Conservation (phyloP, 257 asterid species). For the Gynochthodes officinalis region DNA sequence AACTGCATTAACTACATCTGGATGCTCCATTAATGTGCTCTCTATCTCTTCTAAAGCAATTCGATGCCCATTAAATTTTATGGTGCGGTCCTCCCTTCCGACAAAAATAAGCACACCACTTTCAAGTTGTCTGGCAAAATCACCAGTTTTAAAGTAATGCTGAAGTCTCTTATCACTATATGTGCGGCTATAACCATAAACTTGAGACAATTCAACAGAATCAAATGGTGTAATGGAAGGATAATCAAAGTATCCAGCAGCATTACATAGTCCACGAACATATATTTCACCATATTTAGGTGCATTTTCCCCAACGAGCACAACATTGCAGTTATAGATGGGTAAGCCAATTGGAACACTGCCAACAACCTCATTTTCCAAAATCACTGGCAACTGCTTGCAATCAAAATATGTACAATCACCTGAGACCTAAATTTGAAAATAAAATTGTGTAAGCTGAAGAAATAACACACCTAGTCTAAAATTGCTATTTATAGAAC, state of each 20-base stretch:
- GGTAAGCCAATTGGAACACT: constrained; percentile 83
- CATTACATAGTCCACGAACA: constrained; percentile 75
- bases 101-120: constrained; percentile 77
- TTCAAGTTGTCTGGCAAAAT: constrained; percentile 71
- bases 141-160: constrained; percentile 73
- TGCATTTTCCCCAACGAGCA: constrained; percentile 66
- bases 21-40: constrained; percentile 56
- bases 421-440: constrained; percentile 68
- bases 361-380: constrained; percentile 48
- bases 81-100: constrained; percentile 81
- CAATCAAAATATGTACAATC: constrained; percentile 96
- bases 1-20: constrained; percentile 72
- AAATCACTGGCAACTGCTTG: constrained; percentile 57
- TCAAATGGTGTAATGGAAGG: constrained; percentile 55
- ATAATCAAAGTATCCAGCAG: constrained; percentile 70
- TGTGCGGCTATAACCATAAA: constrained; percentile 14
- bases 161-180: constrained; percentile 23
- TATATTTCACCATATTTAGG: constrained; percentile 70
- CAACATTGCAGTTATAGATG: constrained; percentile 60
- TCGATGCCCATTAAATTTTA: constrained; percentile 84
- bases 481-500: background rate
- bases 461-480: background rate
- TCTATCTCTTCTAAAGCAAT: constrained; percentile 89
- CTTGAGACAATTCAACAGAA: constrained; percentile 29
- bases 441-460: background rate